phyloP scores from a whole-genome alignment of 2,329 filamentous ascomycete species.

The Saccharata proteae region DNA sequence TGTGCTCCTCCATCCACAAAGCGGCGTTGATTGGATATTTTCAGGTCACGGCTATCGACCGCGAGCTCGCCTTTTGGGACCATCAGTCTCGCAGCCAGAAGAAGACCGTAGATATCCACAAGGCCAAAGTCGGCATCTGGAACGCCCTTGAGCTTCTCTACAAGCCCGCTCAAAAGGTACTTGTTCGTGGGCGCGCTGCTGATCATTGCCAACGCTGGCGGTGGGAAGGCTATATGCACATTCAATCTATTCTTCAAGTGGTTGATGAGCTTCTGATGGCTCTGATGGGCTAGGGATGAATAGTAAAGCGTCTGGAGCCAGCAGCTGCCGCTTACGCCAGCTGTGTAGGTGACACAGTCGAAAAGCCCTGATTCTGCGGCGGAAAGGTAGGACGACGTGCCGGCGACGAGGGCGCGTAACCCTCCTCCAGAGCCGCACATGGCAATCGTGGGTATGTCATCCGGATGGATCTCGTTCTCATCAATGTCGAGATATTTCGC shows the following conservation, averaged over 20 bases:
- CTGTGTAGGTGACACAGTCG: slow-evolving; percentile 89
- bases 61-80: slow-evolving; percentile 76
- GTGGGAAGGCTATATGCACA: slow-evolving; percentile 87
- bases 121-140: slow-evolving; percentile 72
- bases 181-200: slow-evolving; percentile 90
- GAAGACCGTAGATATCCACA: slow-evolving; percentile 82
- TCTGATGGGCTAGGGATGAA: slow-evolving; percentile 60
- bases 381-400: slow-evolving; percentile 75
- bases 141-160: slow-evolving; percentile 84
- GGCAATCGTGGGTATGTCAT: slow-evolving; percentile 86
- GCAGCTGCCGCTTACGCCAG: slow-evolving; percentile 89
- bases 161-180: slow-evolving; percentile 71
- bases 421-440: slow-evolving; percentile 92
- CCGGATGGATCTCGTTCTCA: slow-evolving; percentile 73
- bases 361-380: slow-evolving; percentile 78
- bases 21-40: slow-evolving; percentile 74
- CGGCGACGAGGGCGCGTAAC: slow-evolving; percentile 77
- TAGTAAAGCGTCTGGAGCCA: slow-evolving; percentile 88
- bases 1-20: slow-evolving; percentile 67
- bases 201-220: slow-evolving; percentile 65
- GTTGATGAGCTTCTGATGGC: slow-evolving; percentile 58
- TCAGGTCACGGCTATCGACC: slow-evolving; percentile 68
- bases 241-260: slow-evolving; percentile 78
- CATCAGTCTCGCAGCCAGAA: slow-evolving; percentile 72
- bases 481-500: slow-evolving; percentile 70